Evolutionary conservation across 164 flowering plant genomes (phyloP).

Genomic region (Macadamia tetraphylla): DNA sequence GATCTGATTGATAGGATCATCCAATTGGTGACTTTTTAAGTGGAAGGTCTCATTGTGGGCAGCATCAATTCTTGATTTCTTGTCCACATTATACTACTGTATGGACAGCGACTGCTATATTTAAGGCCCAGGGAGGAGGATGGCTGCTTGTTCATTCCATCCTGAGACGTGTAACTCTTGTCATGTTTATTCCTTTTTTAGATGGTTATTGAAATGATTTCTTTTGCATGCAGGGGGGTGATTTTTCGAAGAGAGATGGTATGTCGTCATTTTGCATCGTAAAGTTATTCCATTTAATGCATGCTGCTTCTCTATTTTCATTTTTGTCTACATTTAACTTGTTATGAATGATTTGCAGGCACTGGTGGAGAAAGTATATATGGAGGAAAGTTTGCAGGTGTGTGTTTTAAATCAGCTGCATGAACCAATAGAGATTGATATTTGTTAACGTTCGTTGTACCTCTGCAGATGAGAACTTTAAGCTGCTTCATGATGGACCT

Average conservation of each 20-base stretch:
- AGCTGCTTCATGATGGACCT: constrained; percentile 46
- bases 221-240: constrained; percentile 61
- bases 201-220: neutral
- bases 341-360: constrained; percentile 53
- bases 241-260: constrained; percentile 78
- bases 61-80: neutral
- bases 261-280: constrained; percentile 22
- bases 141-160: neutral
- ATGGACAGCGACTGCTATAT: neutral
- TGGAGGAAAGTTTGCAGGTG: constrained; percentile 78
- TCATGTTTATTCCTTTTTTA: neutral
- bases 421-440: neutral
- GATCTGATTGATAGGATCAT: too few species aligned
- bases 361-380: constrained; percentile 84
- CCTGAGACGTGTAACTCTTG: neutral
- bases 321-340: constrained; percentile 28
- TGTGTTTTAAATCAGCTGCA: neutral
- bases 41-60: neutral
- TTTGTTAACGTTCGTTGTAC: neutral
- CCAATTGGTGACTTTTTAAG: too few species aligned
- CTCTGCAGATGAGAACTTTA: constrained; percentile 65
- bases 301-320: constrained; percentile 24
- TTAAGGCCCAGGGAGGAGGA: neutral
- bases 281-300: constrained; percentile 9
- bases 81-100: neutral